Base-by-base conservation (phyloP, 2,329 filamentous ascomycete genomes). In the Pseudogymnoascus sp. region DNA sequence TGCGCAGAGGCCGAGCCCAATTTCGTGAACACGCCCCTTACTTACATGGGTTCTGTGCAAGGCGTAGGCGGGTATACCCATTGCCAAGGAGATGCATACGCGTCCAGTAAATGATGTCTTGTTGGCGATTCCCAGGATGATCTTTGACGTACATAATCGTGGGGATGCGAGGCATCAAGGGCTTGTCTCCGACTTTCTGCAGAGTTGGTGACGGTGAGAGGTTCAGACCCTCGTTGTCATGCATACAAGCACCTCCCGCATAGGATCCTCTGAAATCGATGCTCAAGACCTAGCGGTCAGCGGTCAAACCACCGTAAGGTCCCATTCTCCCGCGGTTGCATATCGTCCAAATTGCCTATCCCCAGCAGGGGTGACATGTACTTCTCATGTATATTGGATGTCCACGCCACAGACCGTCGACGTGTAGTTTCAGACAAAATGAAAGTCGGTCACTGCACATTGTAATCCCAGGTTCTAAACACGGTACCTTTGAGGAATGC, bases 361-460 rank as follows among this genome's bases (percentile, higher is more conserved):
- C 9, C 16, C 28, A 16, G 3, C 47, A 54, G 47, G 47, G 47
- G 47, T 54, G 28, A 20, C 47, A 54, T 54, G 47, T 54, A 54
- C 16, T 33, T 54, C 5, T 33, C 47, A 14, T 54, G 47, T 54
- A 54, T 54, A 33, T 11, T 14, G 11, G 3, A 54, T 54, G 28
- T 54, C 47, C 43, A 50, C 30, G 22, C 43, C 43, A 30, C 43
- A 50, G 28, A 33, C 25, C 9, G 28, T 18, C 16, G 28, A 54
- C 47, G 47, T 54, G 47, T 54, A 33, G 47, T 54, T 54, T 54
- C 47, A 54, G 47, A 25, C 47, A 54, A 54, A 54, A 54, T 33
- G 16, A 18, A 50, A 54, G 28, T 54, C 7, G 47, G 47, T 54
- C 47, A 54, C 47, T 28, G 28, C 47, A 54, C 28, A 54, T 54